A percentile compares a stretch with the other conserved stretches of the same genome.
phyloP scores from a whole-genome alignment of 116 monocot species.

The Iris pallida region DNA sequence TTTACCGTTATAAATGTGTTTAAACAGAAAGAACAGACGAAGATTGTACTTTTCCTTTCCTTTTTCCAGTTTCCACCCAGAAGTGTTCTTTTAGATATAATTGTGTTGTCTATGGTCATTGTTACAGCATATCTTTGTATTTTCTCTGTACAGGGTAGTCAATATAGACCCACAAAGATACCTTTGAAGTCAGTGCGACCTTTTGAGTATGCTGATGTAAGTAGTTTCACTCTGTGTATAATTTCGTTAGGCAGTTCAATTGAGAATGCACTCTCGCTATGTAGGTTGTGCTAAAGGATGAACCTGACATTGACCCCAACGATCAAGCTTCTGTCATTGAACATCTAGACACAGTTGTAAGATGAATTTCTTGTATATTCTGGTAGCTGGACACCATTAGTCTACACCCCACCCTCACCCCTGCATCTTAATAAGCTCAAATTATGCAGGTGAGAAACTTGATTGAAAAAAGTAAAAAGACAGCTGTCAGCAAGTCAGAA shows the following conservation, averaged over 20 bases:
- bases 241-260: background rate
- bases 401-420: background rate
- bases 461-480: constrained; percentile 72
- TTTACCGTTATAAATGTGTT: too few relatives aligned
- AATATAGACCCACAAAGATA: constrained; percentile 95
- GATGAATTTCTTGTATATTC: constrained; percentile 5
- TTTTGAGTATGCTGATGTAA: constrained; percentile 96
- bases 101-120: background rate
- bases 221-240: constrained; percentile 1
- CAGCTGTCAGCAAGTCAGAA: constrained; percentile 46
- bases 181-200: constrained; percentile 93
- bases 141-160: constrained; percentile 62
- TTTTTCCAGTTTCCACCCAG: too few relatives aligned
- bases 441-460: constrained; percentile 64
- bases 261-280: constrained; percentile 9
- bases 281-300: constrained; percentile 94
- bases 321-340: constrained; percentile 95
- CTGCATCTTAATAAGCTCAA: constrained; percentile 7
- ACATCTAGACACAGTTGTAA: constrained; percentile 91
- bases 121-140: constrained; percentile 8
- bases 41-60: too few relatives aligned
- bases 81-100: too few relatives aligned
- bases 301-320: constrained; percentile 84
- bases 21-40: too few relatives aligned
- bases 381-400: background rate